phyloP scores from a whole-genome alignment of 192 early-diverging fungal species.

The Coemansia sp. region DNA sequence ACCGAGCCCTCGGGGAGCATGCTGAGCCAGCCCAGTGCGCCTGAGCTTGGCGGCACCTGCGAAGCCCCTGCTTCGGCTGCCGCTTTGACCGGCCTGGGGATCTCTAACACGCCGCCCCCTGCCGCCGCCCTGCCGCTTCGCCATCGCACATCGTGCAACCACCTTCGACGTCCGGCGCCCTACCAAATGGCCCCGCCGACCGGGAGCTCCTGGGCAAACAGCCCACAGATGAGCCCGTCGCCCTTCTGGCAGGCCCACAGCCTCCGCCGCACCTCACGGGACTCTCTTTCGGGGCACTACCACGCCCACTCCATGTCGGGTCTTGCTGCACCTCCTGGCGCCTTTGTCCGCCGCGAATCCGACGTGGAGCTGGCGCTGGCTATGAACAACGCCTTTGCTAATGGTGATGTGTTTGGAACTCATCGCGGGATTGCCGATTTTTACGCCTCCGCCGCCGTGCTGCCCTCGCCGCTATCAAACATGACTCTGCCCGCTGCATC shows the following conservation, averaged over 20 bases:
- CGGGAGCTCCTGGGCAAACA: constrained; percentile 29
- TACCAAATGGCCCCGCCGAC: constrained; percentile 33
- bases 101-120: constrained; percentile 24
- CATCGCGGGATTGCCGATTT: constrained; percentile 35
- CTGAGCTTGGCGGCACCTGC: neutral
- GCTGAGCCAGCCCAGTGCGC: neutral
- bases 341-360: constrained; percentile 38
- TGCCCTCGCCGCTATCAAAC: constrained; percentile 41
- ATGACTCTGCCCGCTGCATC: constrained; percentile 15
- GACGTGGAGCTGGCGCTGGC: constrained; percentile 49
- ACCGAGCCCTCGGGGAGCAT: neutral
- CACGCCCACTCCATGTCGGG: constrained; percentile 7
- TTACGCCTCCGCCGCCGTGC: constrained; percentile 19
- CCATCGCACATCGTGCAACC: constrained; percentile 37
- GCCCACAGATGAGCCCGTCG: constrained; percentile 41
- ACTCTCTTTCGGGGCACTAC: constrained; percentile 17
- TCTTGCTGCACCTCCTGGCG: neutral
- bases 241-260: constrained; percentile 33
- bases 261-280: constrained; percentile 37
- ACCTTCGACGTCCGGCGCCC: constrained; percentile 43
- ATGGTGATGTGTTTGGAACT: constrained; percentile 35
- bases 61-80: constrained; percentile 1
- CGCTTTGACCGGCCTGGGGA: constrained; percentile 16
- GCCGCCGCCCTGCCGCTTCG: constrained; percentile 30
- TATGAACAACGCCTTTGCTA: constrained; percentile 46